Evolutionary conservation across 2,329 filamentous ascomycete species (phyloP), one percentile per base, ranked within the genome.

Genomic region (Coniochaeta pulveracea): DNA sequence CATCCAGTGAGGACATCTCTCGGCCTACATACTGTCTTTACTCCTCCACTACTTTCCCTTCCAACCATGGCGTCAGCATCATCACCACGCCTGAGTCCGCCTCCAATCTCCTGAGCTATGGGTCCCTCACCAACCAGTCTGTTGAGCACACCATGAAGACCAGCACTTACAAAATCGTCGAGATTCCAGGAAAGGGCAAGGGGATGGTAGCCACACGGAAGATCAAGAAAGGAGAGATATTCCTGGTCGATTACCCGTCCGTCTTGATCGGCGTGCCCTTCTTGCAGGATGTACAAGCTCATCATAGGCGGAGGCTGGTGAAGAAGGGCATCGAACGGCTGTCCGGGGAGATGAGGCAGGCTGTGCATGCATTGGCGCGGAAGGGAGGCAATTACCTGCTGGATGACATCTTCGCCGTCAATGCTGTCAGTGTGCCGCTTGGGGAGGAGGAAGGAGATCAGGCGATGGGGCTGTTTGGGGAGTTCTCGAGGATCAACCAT

Each of bases 161-260:
- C 28, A 14, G 28, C 10, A 38, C 48, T 2, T 58, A 54, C 24
- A 34, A 49, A 26, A 33, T 57, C 3, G 34, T 44, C 4, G 46
- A 51, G 4, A 40, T 55, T 0, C 43, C 47, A 2, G 49, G 47
- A 3, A 55, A 52, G 24, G 54, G 56, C 4, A 50, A 49, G 17
- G 56, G 57, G 2, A 43, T 55, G 5, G 34, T 58, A 3, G 56
- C 57, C 1, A 52, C 41, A 6, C 46, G 54, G 2, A 37, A 6
- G 6, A 57, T 60, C 28, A 37, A 37, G 5, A 43, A 44, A 6
- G 47, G 52, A 4, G 55, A 60, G 35, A 45, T 48, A 28, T 42
- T 60, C 36, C 55, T 61, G 49, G 41, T 47, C 5, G 56, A 59
- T 24, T 44, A 49, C 35, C 54, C 53, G 5, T 43, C 47, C 1